These are phyloP conservation scores for Bryum argenteum DNA, from an alignment of 225 moss, liverwort and hornwort genomes.

Conservation along the genomic window DNA sequence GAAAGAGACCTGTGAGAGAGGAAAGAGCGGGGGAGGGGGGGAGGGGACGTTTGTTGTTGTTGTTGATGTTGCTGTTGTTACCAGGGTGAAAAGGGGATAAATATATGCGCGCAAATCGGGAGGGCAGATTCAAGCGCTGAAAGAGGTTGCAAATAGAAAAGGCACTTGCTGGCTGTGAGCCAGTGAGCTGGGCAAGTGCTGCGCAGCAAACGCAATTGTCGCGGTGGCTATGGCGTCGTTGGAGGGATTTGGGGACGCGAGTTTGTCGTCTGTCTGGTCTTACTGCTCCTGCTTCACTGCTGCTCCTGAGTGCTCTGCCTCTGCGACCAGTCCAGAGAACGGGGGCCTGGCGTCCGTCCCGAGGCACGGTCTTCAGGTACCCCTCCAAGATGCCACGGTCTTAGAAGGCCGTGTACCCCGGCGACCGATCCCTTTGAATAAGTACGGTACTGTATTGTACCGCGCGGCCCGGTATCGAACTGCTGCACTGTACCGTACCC, in stretches of 20 bases:
- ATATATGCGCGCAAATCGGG: slow-evolving; percentile 28
- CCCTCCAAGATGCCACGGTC: slow-evolving; percentile 5
- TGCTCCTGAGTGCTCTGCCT: neutral
- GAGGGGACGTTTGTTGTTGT: neutral
- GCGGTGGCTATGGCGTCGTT: slow-evolving; percentile 45
- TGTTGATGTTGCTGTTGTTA: neutral
- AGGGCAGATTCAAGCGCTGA: slow-evolving; percentile 31
- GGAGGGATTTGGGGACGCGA: slow-evolving; percentile 37
- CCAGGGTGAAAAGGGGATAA: slow-evolving; percentile 10
- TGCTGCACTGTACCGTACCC: no score
- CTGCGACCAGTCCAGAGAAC: neutral
- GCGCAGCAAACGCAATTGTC: slow-evolving; percentile 37
- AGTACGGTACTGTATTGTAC: neutral
- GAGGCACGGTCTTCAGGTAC: slow-evolving; percentile 4
- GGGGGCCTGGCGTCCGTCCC: slow-evolving; percentile 4
- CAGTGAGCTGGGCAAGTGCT: neutral
- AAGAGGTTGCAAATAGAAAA: slow-evolving; percentile 32
- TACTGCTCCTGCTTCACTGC: neutral
- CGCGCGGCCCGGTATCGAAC: no score
- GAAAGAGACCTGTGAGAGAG: slow-evolving; percentile 24
- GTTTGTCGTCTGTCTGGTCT: neutral
- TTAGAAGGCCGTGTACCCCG: neutral
- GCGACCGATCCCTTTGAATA: neutral
- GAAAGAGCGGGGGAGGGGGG: neutral
- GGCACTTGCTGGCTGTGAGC: neutral